Base-by-base conservation (phyloP, 108 stramenopile species). In the Cyclotella choctawhatcheeana region DNA sequence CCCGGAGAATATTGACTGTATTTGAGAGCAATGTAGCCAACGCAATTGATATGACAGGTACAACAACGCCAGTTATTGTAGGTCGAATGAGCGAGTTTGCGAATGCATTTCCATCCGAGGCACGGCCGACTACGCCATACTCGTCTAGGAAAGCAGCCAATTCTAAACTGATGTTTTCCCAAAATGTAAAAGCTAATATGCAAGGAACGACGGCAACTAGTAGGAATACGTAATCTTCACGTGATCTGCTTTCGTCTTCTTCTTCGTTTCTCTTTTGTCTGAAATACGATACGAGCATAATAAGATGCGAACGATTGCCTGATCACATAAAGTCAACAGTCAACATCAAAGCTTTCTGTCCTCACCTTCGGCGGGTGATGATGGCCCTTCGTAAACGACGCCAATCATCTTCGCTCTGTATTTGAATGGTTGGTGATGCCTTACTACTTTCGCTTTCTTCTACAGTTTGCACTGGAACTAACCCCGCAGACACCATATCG, bases 11-110 rank as follows among this genome's bases (percentile, higher is more conserved):
- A 31, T 74, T 79, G n/a, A 79, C 73, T 30, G 77, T 79, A 20
- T 71, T 79, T 18, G 77, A 71, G 3, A 79, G 16, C 27, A 79
- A 35, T 18, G 77, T 67, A 6, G 71, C 77, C 22, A 79, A 31
- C 12, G 77, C 77, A 66, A 79, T 74, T 14, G 77, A 65, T 17
- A 79, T 65, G 13, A 72, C 71, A 13, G 77, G 77, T 27, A 79
- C 70, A 26, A 79, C 77, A 16, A 73, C 77, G 5, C 77, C 77
- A 18, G 50, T 73, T 16, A 78, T 70, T 24, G 77, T 78, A 21
- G 77, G 77, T 17, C 71, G 14, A 18, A 78, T 35, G 0, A 78
- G 53, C 2, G 29, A 62, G 30, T 71, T 61, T 7, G 71, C 62
- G 58, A 78, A 78, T 14, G 44, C 45, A 5, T 32, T 64, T 6